Evolutionary conservation across 768 basidiomycete species (phyloP).

Genomic region (Lactarius pseudohatsudake): DNA sequence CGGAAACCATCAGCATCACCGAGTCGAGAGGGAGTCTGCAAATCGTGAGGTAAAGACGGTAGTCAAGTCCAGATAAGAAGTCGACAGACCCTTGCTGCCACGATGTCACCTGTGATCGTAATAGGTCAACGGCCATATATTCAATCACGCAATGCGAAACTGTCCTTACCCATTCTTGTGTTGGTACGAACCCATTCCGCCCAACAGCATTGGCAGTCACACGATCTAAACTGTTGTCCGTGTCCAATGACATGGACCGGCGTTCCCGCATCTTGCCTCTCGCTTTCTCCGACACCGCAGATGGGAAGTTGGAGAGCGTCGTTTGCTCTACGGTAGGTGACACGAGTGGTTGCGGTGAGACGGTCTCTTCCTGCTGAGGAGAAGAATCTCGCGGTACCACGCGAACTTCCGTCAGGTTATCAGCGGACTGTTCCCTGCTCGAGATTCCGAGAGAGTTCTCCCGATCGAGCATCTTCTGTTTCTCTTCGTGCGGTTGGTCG

Average conservation of each 20-base stretch:
- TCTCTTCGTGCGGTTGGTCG: slow-evolving; percentile 56
- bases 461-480: slow-evolving; percentile 60
- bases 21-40: slow-evolving; percentile 82
- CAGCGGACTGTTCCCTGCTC: slow-evolving; percentile 24
- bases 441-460: slow-evolving; percentile 40
- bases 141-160: slow-evolving; percentile 6
- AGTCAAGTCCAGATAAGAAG: slow-evolving; percentile 1
- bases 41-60: background rate
- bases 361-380: slow-evolving; percentile 28
- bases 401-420: slow-evolving; percentile 27
- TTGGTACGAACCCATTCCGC: slow-evolving; percentile 90
- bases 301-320: slow-evolving; percentile 29
- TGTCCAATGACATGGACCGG: slow-evolving; percentile 53
- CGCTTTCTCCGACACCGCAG: slow-evolving; percentile 75
- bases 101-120: slow-evolving; percentile 65
- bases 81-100: slow-evolving; percentile 90
- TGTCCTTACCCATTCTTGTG: slow-evolving; percentile 89
- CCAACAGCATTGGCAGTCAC: slow-evolving; percentile 72
- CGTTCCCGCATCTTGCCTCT: slow-evolving; percentile 89
- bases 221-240: slow-evolving; percentile 57
- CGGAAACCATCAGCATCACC: slow-evolving; percentile 84
- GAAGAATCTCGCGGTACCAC: slow-evolving; percentile 25
- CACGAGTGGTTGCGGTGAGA: slow-evolving; percentile 40
- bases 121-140: slow-evolving; percentile 7
- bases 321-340: slow-evolving; percentile 44